These are phyloP conservation scores for Pichia sp. DNA, from an alignment of 1,139 yeast species.

Conservation along the genomic window DNA sequence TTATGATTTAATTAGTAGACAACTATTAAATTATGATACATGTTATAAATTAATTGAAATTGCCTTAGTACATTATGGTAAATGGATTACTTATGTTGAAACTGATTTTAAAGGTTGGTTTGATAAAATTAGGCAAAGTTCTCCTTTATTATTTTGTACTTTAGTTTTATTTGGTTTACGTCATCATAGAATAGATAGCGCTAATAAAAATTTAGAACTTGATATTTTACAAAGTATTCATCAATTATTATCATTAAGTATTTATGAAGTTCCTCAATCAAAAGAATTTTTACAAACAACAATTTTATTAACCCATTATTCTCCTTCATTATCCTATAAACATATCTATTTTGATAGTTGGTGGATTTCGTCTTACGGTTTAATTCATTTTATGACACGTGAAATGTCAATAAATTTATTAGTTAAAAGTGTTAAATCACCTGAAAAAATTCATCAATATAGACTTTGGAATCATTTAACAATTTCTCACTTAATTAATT, in stretches of 20 bases:
- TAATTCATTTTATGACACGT: slow-evolving; percentile 51
- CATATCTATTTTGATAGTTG: slow-evolving; percentile 51
- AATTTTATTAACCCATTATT: slow-evolving; percentile 53
- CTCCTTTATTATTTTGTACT: slow-evolving; percentile 56
- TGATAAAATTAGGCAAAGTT: slow-evolving; percentile 42
- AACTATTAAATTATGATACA: slow-evolving; percentile 44
- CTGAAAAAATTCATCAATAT: slow-evolving; percentile 35
- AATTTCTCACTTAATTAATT: slow-evolving; percentile 59
- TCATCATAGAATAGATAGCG: slow-evolving; percentile 30
- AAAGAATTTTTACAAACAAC: slow-evolving; percentile 54
- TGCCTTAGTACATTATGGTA: slow-evolving; percentile 57
- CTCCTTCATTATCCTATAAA: slow-evolving; percentile 46
- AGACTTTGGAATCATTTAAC: slow-evolving; percentile 69
- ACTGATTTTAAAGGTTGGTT: slow-evolving; percentile 44
- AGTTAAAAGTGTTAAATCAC: slow-evolving; percentile 21
- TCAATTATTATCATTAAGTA: slow-evolving; percentile 41
- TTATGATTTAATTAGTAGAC: slow-evolving; percentile 42
- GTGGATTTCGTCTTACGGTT: slow-evolving; percentile 54
- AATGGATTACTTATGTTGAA: slow-evolving; percentile 63
- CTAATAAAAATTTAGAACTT: slow-evolving; percentile 26
- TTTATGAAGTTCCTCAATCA: slow-evolving; percentile 39
- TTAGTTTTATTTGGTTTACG: slow-evolving; percentile 58
- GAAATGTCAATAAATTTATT: slow-evolving; percentile 32
- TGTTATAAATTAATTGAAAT: slow-evolving; percentile 44
- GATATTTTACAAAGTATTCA: slow-evolving; percentile 34